Conservation (phyloP, 2,329 filamentous ascomycete genomes). For the Scleromitrula shiraiana region DNA sequence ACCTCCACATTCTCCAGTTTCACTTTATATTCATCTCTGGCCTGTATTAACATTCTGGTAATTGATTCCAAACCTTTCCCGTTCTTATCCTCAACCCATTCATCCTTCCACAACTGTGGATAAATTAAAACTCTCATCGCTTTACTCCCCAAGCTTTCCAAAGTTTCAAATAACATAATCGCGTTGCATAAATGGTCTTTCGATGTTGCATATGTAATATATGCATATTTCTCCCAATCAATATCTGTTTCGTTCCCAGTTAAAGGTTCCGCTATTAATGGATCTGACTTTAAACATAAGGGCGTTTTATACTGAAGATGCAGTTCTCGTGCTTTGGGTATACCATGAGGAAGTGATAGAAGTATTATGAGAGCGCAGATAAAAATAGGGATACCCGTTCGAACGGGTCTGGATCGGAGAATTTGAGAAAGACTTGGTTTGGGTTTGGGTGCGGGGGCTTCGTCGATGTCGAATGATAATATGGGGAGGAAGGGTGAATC, state of each 20-base stretch:
- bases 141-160: conserved; percentile 35
- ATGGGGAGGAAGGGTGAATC: conserved; percentile 23
- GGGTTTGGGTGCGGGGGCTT: conserved; percentile 1
- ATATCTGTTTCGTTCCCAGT: conserved; percentile 17
- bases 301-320: conserved; percentile 7
- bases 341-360: conserved; percentile 1
- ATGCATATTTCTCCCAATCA: conserved; percentile 40
- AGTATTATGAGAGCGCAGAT: conserved; percentile 9
- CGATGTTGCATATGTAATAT: conserved; percentile 43
- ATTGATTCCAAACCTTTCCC: conserved; percentile 25
- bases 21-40: conserved; percentile 38
- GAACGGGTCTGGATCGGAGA: conserved; percentile 31
- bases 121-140: conserved; percentile 41
- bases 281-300: neutral
- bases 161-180: conserved; percentile 41
- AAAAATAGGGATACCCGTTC: conserved; percentile 17
- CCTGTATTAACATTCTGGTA: conserved; percentile 31
- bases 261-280: conserved; percentile 4
- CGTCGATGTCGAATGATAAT: neutral
- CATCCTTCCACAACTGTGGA: conserved; percentile 25
- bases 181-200: conserved; percentile 42
- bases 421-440: conserved; percentile 31
- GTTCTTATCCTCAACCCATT: conserved; percentile 30
- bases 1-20: conserved; percentile 37
- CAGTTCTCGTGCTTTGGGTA: neutral